Base-by-base conservation (phyloP, 257 asterid species). In the Handroanthus guayacan region DNA sequence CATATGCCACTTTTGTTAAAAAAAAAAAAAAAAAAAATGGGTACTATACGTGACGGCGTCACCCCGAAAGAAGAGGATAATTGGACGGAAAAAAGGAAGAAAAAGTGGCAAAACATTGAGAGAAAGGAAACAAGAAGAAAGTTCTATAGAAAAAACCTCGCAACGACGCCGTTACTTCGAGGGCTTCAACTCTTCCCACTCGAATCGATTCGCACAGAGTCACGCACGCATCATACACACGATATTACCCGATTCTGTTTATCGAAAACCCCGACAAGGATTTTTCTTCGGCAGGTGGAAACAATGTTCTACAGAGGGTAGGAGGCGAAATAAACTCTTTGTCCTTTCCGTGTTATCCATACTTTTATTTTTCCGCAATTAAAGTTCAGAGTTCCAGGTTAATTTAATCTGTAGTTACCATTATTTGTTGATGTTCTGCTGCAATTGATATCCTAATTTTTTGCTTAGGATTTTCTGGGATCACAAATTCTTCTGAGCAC, bases 251-350 rank as follows among this genome's bases (percentile, higher is more conserved):
- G 43, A 31, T 60, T 60, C 34, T 60, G 65, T 20, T 31, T 25
- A 12, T 16, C 41, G 17, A 18, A 44, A 52, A 17, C 16, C 37
- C 16, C 31, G 5, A 25, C n/a, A 11, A 31, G 16, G 12, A 60
- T 67, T 67, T 44, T 67, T 62, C 79, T 52, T 31, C 65, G 13
- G 25, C 9, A 12, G 20, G 37, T 4, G 62, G 58, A n/a, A 51
- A 43, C 75, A 66, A 84, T 82, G 84, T 84, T 84, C 75, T 82
- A 82, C 81, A 79, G 84, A 82, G 86, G 88, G 88, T 82, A 76
- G 81, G 75, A 67, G 55, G 13, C 78, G 5, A 6, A 8, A 0
- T 37, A 63, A 39, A 6, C 41, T 18, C 14, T 3, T 37, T 3
- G 1, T 6, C 11, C 25, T 9, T n/a, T 38, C 5, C 13, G 25